Conservation (phyloP, 257 asterid genomes). For the Solanum chaucha region DNA sequence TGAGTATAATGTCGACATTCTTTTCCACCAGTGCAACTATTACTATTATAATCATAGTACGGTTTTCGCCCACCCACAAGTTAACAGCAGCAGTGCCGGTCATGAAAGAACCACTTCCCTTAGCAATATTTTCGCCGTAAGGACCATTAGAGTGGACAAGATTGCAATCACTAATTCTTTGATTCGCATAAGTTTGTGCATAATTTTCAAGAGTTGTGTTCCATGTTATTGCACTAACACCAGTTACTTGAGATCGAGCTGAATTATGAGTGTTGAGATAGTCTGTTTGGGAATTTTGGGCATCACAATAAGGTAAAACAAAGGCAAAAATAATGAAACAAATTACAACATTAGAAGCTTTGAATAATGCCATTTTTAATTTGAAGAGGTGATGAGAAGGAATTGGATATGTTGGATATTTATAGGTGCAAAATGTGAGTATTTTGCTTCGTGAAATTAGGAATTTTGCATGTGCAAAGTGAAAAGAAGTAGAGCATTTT, state of each 20-base stretch:
- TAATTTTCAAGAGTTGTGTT: background rate
- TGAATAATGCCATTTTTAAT: conserved; percentile 4
- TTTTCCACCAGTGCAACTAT: conserved; percentile 8
- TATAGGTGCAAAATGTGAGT: background rate
- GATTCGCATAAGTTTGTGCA: conserved; percentile 5
- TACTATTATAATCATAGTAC: background rate
- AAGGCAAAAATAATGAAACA: background rate
- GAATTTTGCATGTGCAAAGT: background rate
- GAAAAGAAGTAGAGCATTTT: background rate
- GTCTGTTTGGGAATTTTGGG: conserved; percentile 6
- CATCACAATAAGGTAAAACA: background rate
- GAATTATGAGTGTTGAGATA: too few relatives aligned
- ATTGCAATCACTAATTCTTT: conserved; percentile 6
- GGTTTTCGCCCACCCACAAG: conserved; percentile 15
- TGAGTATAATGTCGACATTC: conserved; percentile 28
- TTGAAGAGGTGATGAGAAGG: background rate
- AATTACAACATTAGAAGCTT: background rate
- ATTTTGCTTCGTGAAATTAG: background rate
- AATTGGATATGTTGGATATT: background rate
- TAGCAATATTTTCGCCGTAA: too few relatives aligned
- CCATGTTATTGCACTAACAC: conserved; percentile 16
- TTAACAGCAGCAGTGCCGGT: conserved; percentile 4
- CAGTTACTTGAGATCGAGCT: too few relatives aligned
- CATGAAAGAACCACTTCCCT: background rate
- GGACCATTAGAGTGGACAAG: background rate